phyloP scores from a whole-genome alignment of 768 basidiomycete genomes.

The Coprinopsis sp. region DNA sequence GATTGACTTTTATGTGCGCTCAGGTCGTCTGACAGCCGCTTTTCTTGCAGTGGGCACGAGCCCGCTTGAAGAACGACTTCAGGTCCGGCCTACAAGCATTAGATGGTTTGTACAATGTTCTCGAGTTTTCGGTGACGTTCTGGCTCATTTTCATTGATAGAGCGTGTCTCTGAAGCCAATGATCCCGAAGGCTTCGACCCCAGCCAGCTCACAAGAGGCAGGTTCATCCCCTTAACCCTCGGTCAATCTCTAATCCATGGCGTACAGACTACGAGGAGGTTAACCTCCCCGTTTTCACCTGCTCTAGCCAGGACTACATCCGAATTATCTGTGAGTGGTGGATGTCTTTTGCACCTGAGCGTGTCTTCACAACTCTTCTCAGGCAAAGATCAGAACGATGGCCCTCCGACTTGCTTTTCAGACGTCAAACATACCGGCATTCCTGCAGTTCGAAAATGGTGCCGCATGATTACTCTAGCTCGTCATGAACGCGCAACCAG shows the following conservation, averaged over 20 bases:
- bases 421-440: constrained; percentile 48
- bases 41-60: not conserved
- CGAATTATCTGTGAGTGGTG: constrained; percentile 42
- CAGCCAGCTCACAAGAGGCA: not conserved
- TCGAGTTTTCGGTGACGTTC: not conserved
- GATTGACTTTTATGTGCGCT: no score
- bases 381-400: constrained; percentile 59
- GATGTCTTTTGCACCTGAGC: no score
- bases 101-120: not conserved
- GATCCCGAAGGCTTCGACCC: not conserved
- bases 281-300: constrained; percentile 56
- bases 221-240: not conserved
- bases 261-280: not conserved
- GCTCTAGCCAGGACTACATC: constrained; percentile 58
- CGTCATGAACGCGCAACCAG: constrained; percentile 43
- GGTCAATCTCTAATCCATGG: not conserved
- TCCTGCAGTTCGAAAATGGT: constrained; percentile 54
- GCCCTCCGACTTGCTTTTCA: constrained; percentile 51
- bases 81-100: not conserved
- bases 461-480: constrained; percentile 46
- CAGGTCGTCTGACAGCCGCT: not conserved
- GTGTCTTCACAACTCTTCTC: no score
- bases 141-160: not conserved
- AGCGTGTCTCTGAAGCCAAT: no score
- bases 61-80: not conserved